phyloP scores from a whole-genome alignment of 1,284 basidiomycete species.

The Ceratobasidium sp. region DNA sequence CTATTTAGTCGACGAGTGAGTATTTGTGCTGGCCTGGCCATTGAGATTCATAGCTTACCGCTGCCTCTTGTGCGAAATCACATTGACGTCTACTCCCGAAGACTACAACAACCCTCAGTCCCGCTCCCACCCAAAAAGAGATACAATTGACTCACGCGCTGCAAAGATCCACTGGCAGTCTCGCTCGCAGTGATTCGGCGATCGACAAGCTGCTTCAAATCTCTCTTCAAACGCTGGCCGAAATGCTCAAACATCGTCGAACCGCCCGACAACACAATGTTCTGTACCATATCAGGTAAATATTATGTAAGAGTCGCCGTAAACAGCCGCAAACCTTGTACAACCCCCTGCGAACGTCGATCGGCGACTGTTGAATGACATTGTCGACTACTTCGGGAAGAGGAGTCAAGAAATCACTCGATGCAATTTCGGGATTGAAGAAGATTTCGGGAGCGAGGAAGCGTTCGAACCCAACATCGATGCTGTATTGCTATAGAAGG shows the following conservation, averaged over 20 bases:
- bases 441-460: slow-evolving; percentile 99
- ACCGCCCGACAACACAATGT: slow-evolving; percentile 94
- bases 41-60: slow-evolving; percentile 57
- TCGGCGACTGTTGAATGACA: slow-evolving; percentile 95
- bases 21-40: background rate
- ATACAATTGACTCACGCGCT: slow-evolving; percentile 63
- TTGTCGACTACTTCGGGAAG: slow-evolving; percentile 96
- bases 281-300: slow-evolving; percentile 55
- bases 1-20: slow-evolving; percentile 51
- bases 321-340: slow-evolving; percentile 75
- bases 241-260: slow-evolving; percentile 99
- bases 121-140: background rate
- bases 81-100: slow-evolving; percentile 93
- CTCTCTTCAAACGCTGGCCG: slow-evolving; percentile 92
- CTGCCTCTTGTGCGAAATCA: slow-evolving; percentile 98
- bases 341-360: slow-evolving; percentile 90
- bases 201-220: slow-evolving; percentile 94
- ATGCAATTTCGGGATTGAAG: slow-evolving; percentile 99
- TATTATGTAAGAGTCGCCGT: background rate
- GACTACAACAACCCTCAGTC: slow-evolving; percentile 63
- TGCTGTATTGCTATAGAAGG: slow-evolving; percentile 73
- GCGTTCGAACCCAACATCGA: slow-evolving; percentile 98
- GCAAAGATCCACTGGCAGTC: slow-evolving; percentile 74
- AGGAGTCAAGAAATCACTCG: slow-evolving; percentile 97
- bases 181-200: slow-evolving; percentile 84